Conservation (phyloP, 176 grass and related monocot genomes). For the Eragrostis nindensis region DNA sequence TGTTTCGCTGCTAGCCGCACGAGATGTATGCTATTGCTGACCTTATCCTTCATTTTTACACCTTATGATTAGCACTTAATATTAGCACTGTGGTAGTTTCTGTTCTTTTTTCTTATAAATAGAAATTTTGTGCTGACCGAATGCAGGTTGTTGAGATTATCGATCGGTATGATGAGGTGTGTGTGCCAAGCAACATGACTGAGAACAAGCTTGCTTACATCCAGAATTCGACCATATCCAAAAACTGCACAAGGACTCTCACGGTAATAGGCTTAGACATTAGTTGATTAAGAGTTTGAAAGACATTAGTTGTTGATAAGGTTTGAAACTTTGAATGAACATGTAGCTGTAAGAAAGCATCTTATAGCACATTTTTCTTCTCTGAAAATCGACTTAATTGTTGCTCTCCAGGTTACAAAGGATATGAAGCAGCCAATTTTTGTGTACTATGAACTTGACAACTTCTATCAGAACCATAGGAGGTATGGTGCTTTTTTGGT, state of each 20-base stretch:
- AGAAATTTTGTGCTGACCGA: not conserved
- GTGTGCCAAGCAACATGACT: slow-evolving; percentile 60
- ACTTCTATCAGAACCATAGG: slow-evolving; percentile 99
- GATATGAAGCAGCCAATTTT: slow-evolving; percentile 87
- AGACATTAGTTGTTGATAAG: not conserved
- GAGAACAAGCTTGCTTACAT: slow-evolving; percentile 79
- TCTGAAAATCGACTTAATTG: not conserved
- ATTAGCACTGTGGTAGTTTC: not conserved
- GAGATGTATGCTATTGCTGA: slow-evolving; percentile 70
- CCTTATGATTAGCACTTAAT: not conserved
- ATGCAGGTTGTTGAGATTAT: slow-evolving; percentile 91
- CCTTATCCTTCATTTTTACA: no score
- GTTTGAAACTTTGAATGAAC: not conserved
- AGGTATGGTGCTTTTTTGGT: slow-evolving; percentile 59
- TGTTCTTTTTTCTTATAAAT: slow-evolving; percentile 10
- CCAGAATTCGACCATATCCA: slow-evolving; percentile 46
- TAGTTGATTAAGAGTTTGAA: slow-evolving; percentile 7
- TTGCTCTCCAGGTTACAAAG: slow-evolving; percentile 70
- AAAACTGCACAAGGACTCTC: slow-evolving; percentile 79
- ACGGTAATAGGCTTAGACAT: slow-evolving; percentile 53
- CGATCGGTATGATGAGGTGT: slow-evolving; percentile 72
- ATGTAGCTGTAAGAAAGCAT: slow-evolving; percentile 1
- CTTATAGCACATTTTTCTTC: not conserved
- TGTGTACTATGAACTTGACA: slow-evolving; percentile 97
- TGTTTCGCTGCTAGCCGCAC: slow-evolving; percentile 69